A percentile compares a stretch with the other conserved stretches of the same genome.
phyloP scores from a whole-genome alignment of 257 asterid species.

The Solanum tarapatanum region DNA sequence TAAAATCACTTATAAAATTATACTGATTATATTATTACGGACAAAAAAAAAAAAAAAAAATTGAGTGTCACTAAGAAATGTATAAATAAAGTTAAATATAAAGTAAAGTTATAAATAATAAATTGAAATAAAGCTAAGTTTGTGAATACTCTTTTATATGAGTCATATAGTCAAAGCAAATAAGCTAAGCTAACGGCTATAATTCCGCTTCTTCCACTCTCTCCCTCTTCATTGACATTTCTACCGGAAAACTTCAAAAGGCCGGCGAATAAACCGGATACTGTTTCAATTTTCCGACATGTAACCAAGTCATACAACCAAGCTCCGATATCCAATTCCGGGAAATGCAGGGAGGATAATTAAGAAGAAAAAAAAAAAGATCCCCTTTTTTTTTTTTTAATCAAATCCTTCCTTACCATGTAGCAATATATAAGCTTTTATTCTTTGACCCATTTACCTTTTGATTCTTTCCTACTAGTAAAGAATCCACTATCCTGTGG shows the following conservation, averaged over 20 bases:
- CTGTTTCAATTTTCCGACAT: slow-evolving; percentile 8
- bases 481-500: slow-evolving; percentile 22
- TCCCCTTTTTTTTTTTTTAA: slow-evolving; percentile 3
- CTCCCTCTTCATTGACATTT: slow-evolving; percentile 1
- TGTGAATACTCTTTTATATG: background rate
- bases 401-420: slow-evolving; percentile 5
- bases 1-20: too few species aligned
- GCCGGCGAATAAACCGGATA: slow-evolving; percentile 21
- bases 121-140: background rate
- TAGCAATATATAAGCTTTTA: slow-evolving; percentile 9
- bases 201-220: slow-evolving; percentile 42
- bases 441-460: slow-evolving; percentile 26
- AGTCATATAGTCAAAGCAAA: slow-evolving; percentile 7
- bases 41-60: background rate
- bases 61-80: background rate
- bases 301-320: background rate
- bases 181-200: slow-evolving; percentile 47
- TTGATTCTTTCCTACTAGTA: slow-evolving; percentile 29
- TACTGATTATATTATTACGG: too few species aligned
- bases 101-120: background rate
- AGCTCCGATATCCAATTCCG: background rate
- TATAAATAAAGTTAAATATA: background rate
- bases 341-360: slow-evolving; percentile 20
- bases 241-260: slow-evolving; percentile 22
- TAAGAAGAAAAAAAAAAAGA: background rate